Conservation (phyloP, 2,329 filamentous ascomycete species). For the Achaetomium macrosporum region DNA sequence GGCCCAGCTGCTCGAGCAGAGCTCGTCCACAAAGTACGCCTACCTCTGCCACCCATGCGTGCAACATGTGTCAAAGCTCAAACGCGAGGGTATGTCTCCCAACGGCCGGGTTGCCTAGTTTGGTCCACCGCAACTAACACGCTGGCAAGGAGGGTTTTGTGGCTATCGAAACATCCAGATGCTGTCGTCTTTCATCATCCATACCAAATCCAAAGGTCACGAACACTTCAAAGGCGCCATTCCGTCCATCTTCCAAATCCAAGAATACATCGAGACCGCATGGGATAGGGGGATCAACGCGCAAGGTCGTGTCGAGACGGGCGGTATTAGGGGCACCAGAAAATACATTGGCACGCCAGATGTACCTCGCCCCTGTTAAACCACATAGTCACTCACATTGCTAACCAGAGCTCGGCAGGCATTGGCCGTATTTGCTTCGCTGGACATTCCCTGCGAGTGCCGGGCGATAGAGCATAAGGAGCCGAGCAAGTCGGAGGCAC, state of each 20-base stretch:
- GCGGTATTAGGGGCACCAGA: slow-evolving; percentile 77
- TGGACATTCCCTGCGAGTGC: slow-evolving; percentile 62
- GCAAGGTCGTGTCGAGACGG: slow-evolving; percentile 71
- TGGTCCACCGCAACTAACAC: not conserved
- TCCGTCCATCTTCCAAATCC: slow-evolving; percentile 74
- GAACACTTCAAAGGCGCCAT: slow-evolving; percentile 55
- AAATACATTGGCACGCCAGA: slow-evolving; percentile 96
- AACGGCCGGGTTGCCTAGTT: not conserved
- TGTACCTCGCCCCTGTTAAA: slow-evolving; percentile 39
- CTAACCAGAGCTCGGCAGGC: slow-evolving; percentile 45
- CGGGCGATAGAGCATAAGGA: slow-evolving; percentile 50
- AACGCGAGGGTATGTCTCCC: slow-evolving; percentile 53
- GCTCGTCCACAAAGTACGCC: slow-evolving; percentile 58
- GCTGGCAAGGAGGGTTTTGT: slow-evolving; percentile 69
- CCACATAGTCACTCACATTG: not conserved
- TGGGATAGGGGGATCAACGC: slow-evolving; percentile 83
- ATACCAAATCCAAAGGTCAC: slow-evolving; percentile 48
- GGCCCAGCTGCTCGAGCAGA: slow-evolving; percentile 57
- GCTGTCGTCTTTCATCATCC: slow-evolving; percentile 72
- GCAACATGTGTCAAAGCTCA: slow-evolving; percentile 74
- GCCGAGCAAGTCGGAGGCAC: slow-evolving; percentile 42
- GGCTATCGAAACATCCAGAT: slow-evolving; percentile 96
- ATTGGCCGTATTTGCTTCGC: slow-evolving; percentile 66
- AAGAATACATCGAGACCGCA: slow-evolving; percentile 78
- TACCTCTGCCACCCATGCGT: slow-evolving; percentile 75